These are phyloP conservation scores for Lenwebbia sp. DNA, from an alignment of 345 rosid species.

Conservation along the genomic window DNA sequence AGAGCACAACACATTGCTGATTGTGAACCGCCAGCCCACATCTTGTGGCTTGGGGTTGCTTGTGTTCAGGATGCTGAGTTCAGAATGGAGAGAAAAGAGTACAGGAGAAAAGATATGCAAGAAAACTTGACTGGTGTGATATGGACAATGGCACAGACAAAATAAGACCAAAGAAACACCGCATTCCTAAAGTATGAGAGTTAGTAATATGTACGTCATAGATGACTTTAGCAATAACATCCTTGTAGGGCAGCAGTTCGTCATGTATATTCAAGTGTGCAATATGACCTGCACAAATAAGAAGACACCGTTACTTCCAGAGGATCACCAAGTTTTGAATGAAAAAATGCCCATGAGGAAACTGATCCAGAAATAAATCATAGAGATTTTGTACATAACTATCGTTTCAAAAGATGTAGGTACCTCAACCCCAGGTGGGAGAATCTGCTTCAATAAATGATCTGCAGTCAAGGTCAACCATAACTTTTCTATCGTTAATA, in stretches of 20 bases:
- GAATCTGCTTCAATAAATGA: slow-evolving; percentile 76
- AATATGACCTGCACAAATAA: slow-evolving; percentile 63
- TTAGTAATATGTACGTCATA: slow-evolving; percentile 52
- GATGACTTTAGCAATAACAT: slow-evolving; percentile 82
- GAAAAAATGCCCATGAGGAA: not conserved
- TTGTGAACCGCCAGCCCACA: not conserved
- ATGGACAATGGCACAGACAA: not conserved
- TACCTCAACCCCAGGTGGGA: slow-evolving; percentile 79
- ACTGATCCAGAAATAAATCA: not conserved
- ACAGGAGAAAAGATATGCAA: not conserved
- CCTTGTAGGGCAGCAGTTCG: slow-evolving; percentile 72
- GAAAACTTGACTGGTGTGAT: not conserved
- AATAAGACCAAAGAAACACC: not conserved
- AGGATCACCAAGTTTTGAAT: not conserved
- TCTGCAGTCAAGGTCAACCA: slow-evolving; percentile 29
- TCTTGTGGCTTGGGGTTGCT: not conserved
- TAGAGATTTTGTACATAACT: slow-evolving; percentile 45
- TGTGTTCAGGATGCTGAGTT: not conserved
- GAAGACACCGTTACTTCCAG: not conserved
- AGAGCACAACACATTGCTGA: not conserved
- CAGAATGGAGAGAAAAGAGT: not conserved
- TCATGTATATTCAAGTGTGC: slow-evolving; percentile 93
- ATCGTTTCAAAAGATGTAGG: slow-evolving; percentile 96
- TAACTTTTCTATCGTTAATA: not conserved
- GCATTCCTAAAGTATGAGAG: not conserved